Conservation (phyloP, 2,329 filamentous ascomycete genomes). For the Ascosphaera aggregata region DNA sequence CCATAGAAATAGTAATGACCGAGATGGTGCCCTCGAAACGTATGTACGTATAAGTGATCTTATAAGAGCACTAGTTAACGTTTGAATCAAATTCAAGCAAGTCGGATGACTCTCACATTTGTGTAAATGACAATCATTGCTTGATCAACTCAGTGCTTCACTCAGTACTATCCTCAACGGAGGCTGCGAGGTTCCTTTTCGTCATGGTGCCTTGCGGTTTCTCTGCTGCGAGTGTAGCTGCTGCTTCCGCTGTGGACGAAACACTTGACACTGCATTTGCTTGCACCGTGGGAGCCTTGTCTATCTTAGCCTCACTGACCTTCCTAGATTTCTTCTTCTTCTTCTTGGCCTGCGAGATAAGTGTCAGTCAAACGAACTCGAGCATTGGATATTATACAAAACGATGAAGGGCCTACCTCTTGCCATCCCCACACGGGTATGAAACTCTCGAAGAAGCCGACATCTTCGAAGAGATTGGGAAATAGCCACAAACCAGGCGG, state of each 20-base stretch:
- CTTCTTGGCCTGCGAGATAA: constrained; percentile 14
- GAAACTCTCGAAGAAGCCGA: constrained; percentile 96
- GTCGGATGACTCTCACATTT: no score
- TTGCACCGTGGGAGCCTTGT: not conserved
- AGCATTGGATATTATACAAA: not conserved
- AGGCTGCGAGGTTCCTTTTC: not conserved
- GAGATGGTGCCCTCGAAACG: no score
- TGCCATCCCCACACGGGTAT: constrained; percentile 96
- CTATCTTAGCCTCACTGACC: constrained; percentile 4
- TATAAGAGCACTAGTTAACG: no score
- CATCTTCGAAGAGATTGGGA: constrained; percentile 94
- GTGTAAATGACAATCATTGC: no score
- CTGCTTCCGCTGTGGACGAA: not conserved
- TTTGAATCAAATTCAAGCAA: no score
- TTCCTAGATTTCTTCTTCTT: constrained; percentile 18
- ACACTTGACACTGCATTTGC: not conserved
- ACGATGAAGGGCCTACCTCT: constrained; percentile 37
- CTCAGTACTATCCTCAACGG: not conserved
- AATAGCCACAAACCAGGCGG: constrained; percentile 93
- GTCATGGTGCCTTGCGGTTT: not conserved
- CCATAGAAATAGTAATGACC: no score
- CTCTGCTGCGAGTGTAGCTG: not conserved
- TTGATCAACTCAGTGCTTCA: not conserved
- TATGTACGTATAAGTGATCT: no score
- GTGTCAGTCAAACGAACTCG: not conserved